A percentile compares a stretch with the other conserved stretches of the same genome.
phyloP scores from a whole-genome alignment of 2,329 filamentous ascomycete genomes.

The Alternaria sp. region DNA sequence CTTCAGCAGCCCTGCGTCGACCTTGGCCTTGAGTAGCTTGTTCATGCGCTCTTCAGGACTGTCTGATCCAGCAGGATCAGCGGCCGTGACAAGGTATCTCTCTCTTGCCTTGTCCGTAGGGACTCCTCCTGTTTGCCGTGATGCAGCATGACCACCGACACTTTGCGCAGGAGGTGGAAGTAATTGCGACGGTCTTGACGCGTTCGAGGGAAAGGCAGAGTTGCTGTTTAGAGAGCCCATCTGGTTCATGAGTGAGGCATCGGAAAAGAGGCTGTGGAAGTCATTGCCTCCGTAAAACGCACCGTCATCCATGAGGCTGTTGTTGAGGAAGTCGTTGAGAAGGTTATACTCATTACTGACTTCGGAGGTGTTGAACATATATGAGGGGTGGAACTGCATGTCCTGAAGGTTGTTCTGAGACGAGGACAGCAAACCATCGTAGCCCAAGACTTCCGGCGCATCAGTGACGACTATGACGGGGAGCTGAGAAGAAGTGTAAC shows the following conservation, averaged over 20 bases:
- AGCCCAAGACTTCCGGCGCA: conserved; percentile 69
- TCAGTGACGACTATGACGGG: conserved; percentile 31
- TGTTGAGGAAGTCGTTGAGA: conserved; percentile 94
- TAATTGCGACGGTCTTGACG: conserved; percentile 54
- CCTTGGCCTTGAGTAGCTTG: conserved; percentile 91
- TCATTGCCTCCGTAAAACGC: conserved; percentile 52
- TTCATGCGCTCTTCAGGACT: conserved; percentile 95
- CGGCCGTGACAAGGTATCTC: conserved; percentile 92
- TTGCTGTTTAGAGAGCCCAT: conserved; percentile 49
- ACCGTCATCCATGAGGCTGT: conserved; percentile 79
- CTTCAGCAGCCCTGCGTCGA: conserved; percentile 90
- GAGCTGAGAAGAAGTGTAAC: conserved; percentile 52
- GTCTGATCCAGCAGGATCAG: conserved; percentile 84
- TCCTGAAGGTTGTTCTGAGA: conserved; percentile 87
- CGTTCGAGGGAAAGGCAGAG: conserved; percentile 47
- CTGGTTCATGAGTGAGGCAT: conserved; percentile 61
- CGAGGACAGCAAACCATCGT: conserved; percentile 78
- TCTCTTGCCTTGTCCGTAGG: conserved; percentile 78
- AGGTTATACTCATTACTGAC: conserved; percentile 96
- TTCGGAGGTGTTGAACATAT: conserved; percentile 93
- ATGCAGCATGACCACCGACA: conserved; percentile 61
- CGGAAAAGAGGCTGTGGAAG: conserved; percentile 62
- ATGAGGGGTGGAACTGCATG: conserved; percentile 92
- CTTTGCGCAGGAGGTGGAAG: conserved; percentile 52
- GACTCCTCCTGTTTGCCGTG: conserved; percentile 66